Percentiles rank a stretch among this genome's conserved stretches.
Conservation (phyloP, 106 monocot species). For the Alisma plantagoaquatica region DNA sequence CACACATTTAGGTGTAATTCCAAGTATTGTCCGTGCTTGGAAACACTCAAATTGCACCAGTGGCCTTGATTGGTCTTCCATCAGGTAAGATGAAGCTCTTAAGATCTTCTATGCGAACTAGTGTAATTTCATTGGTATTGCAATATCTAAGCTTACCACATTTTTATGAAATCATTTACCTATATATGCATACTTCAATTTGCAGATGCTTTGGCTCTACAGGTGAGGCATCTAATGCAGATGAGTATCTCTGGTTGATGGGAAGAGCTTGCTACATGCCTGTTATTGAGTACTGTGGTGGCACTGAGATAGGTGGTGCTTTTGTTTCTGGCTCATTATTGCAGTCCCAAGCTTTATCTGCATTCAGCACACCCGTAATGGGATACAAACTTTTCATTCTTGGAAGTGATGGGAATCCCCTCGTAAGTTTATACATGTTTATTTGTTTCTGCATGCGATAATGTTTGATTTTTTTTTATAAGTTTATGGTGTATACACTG, state of each 20-base stretch:
- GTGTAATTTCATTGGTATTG: neutral
- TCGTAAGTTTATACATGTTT: too few relatives aligned
- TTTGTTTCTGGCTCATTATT: conserved; percentile 81
- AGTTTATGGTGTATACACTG: too few relatives aligned
- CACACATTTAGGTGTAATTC: conserved; percentile 91
- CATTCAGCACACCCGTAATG: conserved; percentile 95
- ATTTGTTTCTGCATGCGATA: neutral
- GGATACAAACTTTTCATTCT: conserved; percentile 76
- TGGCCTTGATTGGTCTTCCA: conserved; percentile 79
- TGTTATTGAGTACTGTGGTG: conserved; percentile 94
- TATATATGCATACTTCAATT: neutral
- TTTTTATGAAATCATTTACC: neutral
- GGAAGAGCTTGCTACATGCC: conserved; percentile 90
- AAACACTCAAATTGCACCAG: conserved; percentile 77
- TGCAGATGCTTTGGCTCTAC: conserved; percentile 88
- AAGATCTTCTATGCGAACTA: neutral
- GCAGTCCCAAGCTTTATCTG: conserved; percentile 77
- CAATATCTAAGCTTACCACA: neutral
- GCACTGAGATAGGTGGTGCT: conserved; percentile 92
- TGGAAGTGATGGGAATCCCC: conserved; percentile 53
- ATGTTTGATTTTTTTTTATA: too few relatives aligned
- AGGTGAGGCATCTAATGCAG: conserved; percentile 87
- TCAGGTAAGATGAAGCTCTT: conserved; percentile 35
- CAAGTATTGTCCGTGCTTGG: conserved; percentile 94
- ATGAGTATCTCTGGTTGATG: conserved; percentile 96